Percentiles rank a stretch among this genome's conserved stretches.
These are phyloP conservation scores for Aspergillus ustus DNA, from an alignment of 2,329 filamentous ascomycete genomes.

Conservation along the genomic window DNA sequence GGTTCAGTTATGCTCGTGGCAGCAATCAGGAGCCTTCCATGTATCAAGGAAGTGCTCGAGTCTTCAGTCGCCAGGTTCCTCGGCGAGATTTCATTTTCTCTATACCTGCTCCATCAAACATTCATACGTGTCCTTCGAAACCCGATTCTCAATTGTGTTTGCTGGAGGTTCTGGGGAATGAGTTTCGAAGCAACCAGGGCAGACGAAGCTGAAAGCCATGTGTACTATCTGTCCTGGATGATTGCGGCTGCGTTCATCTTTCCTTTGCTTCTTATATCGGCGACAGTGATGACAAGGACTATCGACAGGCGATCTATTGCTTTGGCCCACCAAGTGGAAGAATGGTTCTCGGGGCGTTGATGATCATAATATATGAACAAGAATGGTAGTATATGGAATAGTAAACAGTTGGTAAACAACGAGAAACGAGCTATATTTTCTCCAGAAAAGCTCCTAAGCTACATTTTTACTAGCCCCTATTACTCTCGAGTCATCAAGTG, in stretches of 20 bases:
- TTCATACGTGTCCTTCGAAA: neutral
- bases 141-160: neutral
- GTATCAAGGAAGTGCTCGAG: neutral
- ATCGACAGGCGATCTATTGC: neutral
- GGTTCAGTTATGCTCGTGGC: neutral
- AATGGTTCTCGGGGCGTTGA: neutral
- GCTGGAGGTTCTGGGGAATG: neutral
- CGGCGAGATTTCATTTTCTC: neutral
- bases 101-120: conserved; percentile 1
- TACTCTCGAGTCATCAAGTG: no score
- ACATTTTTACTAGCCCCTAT: no score
- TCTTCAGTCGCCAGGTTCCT: neutral
- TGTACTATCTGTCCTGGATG: neutral
- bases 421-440: no score
- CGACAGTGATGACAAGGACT: neutral
- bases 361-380: neutral
- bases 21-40: neutral
- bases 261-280: neutral
- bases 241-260: neutral
- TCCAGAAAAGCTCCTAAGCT: no score
- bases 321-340: neutral
- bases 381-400: neutral
- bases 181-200: neutral
- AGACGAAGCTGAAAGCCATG: neutral
- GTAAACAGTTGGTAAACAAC: no score